A percentile compares a stretch with the other conserved stretches of the same genome.
These are phyloP conservation scores for Pythium scleroteichum DNA, from an alignment of 352 stramenopile genomes.

Conservation along the genomic window DNA sequence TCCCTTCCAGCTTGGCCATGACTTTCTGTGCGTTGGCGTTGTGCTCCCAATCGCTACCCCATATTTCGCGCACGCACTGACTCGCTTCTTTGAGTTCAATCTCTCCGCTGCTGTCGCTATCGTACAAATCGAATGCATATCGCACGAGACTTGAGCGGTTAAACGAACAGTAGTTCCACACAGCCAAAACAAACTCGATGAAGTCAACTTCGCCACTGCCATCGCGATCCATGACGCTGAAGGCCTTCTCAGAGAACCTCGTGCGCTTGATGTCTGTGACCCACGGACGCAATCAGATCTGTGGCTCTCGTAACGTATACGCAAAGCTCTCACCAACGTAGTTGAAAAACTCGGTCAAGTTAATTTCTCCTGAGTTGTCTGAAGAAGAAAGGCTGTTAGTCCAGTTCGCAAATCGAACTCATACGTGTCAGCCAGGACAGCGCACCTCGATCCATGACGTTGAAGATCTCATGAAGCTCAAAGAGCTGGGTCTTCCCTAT, in stretches of 20 bases:
- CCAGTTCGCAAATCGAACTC: too few species aligned
- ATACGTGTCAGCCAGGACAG: too few species aligned
- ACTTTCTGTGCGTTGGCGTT: slow-evolving; percentile 60
- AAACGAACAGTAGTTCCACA: slow-evolving; percentile 85
- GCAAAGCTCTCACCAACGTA: slow-evolving; percentile 48
- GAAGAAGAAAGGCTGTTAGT: too few species aligned
- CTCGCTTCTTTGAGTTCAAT: slow-evolving; percentile 59
- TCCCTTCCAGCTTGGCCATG: slow-evolving; percentile 47
- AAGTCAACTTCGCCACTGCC: slow-evolving; percentile 70
- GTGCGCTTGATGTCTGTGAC: slow-evolving; percentile 51
- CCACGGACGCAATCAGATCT: background rate
- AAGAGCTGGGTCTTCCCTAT: slow-evolving; percentile 51
- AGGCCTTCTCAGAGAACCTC: slow-evolving; percentile 71
- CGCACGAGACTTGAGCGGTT: slow-evolving; percentile 55
- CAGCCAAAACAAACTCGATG: slow-evolving; percentile 70
- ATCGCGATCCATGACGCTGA: slow-evolving; percentile 71
- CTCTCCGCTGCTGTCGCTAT: slow-evolving; percentile 64
- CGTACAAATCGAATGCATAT: slow-evolving; percentile 78
- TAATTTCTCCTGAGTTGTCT: slow-evolving; percentile 70
- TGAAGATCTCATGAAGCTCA: slow-evolving; percentile 57
- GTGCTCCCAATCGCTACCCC: slow-evolving; percentile 54
- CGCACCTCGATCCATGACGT: slow-evolving; percentile 49
- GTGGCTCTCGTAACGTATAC: background rate
- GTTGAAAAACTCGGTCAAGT: slow-evolving; percentile 66
- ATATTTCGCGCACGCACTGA: slow-evolving; percentile 56